phyloP scores from a whole-genome alignment of 2,329 filamentous ascomycete species.

The Fusarium zealandicum region DNA sequence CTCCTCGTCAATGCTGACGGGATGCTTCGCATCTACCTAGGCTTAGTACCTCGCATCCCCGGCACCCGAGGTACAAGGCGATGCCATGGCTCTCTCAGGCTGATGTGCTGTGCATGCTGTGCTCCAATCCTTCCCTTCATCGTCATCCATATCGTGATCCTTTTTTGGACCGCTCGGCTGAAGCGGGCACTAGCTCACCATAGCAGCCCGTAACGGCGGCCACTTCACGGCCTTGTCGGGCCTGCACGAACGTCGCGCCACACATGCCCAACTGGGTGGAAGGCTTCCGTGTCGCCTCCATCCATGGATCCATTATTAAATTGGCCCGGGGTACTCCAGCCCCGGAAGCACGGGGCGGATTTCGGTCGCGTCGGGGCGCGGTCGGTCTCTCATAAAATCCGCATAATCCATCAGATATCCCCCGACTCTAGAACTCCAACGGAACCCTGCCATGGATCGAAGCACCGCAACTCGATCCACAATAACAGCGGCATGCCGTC shows the following conservation, averaged over 20 bases:
- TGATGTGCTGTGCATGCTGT: not conserved
- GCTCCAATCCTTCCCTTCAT: not conserved
- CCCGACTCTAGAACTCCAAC: slow-evolving; percentile 17
- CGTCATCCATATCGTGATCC: not conserved
- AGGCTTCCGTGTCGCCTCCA: slow-evolving; percentile 12
- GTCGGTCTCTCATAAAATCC: slow-evolving; percentile 25
- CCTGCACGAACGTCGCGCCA: slow-evolving; percentile 24
- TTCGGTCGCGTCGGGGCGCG: slow-evolving; percentile 25
- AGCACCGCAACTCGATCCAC: not conserved
- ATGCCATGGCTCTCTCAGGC: too few species aligned
- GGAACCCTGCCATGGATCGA: slow-evolving; percentile 20
- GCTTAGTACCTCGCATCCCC: not conserved
- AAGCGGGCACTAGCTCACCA: slow-evolving; percentile 8
- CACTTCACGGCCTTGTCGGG: slow-evolving; percentile 5
- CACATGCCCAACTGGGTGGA: slow-evolving; percentile 12
- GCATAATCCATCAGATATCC: slow-evolving; percentile 20
- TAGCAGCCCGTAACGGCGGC: slow-evolving; percentile 23
- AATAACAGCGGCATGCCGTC: not conserved
- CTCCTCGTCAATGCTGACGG: not conserved
- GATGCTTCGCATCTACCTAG: not conserved
- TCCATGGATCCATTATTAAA: too few species aligned
- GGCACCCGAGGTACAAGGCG: not conserved
- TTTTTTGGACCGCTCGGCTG: not conserved
- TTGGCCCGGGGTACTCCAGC: slow-evolving; percentile 16
- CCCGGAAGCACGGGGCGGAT: slow-evolving; percentile 28